Evolutionary conservation across 1,284 basidiomycete genomes (phyloP).

Genomic region (Taiwanofungus camphoratus): DNA sequence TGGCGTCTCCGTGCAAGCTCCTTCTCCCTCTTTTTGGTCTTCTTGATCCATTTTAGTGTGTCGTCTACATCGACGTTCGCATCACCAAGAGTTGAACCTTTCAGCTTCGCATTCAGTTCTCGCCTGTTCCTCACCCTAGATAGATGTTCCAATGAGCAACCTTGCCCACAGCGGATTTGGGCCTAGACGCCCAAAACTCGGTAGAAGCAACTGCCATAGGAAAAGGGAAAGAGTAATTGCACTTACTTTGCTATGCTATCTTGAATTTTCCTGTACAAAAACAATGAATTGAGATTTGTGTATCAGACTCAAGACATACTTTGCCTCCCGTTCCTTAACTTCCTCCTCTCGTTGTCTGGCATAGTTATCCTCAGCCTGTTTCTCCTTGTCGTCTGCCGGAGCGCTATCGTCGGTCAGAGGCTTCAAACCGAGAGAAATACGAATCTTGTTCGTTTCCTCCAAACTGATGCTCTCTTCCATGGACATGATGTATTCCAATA

Average conservation of each 20-base stretch:
- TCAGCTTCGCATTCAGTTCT: constrained; percentile 86
- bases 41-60: constrained; percentile 85
- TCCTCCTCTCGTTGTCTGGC: constrained; percentile 65
- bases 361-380: constrained; percentile 84
- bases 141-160: constrained; percentile 42
- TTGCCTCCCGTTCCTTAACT: constrained; percentile 67
- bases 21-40: constrained; percentile 82
- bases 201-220: constrained; percentile 46
- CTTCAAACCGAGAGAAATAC: constrained; percentile 90
- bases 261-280: constrained; percentile 54
- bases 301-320: constrained; percentile 41
- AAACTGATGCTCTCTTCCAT: constrained; percentile 89
- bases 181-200: constrained; percentile 29
- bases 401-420: constrained; percentile 79
- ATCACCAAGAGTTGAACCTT: constrained; percentile 87
- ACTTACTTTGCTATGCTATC: constrained; percentile 90
- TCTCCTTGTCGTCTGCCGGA: constrained; percentile 65
- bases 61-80: constrained; percentile 68
- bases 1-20: constrained; percentile 74
- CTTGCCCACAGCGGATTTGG: constrained; percentile 13
- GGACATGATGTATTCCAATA: constrained; percentile 37
- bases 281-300: constrained; percentile 10
- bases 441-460: constrained; percentile 98
- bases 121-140: constrained; percentile 84
- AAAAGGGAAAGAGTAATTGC: constrained; percentile 16